Evolutionary conservation across 306 rosid species (phyloP).

Genomic region (Begonia masoniana): DNA sequence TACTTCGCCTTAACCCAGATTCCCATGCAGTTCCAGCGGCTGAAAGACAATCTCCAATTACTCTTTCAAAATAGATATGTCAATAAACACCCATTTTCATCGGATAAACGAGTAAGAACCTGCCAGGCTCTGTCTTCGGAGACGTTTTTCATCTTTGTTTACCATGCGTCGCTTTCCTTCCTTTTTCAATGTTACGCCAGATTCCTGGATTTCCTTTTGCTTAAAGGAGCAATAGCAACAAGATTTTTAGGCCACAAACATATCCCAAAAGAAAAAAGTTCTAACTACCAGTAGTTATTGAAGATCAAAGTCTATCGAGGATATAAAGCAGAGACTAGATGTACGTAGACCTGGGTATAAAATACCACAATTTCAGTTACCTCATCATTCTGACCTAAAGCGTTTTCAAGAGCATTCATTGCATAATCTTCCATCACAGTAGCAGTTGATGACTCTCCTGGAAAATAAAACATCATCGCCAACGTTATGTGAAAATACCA

Average conservation of each 20-base stretch:
- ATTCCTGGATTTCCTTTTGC: conserved; percentile 9
- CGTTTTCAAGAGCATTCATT: conserved; percentile 2
- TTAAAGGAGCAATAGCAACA: background rate
- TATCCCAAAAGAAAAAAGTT: too few relatives aligned
- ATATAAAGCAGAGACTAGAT: too few relatives aligned
- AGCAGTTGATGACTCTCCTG: conserved; percentile 24
- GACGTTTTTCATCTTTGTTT: conserved; percentile 11
- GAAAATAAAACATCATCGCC: too few relatives aligned
- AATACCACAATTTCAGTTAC: too few relatives aligned
- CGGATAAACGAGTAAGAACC: conserved; percentile 20
- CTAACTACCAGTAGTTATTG: too few relatives aligned
- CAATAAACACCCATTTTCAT: conserved; percentile 21
- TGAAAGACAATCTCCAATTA: conserved; percentile 17
- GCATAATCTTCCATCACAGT: conserved; percentile 18
- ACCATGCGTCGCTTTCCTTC: conserved; percentile 6
- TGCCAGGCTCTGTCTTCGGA: conserved; percentile 56
- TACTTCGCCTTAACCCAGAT: conserved; percentile 67
- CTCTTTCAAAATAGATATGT: conserved; percentile 7
- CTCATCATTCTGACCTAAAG: too few relatives aligned
- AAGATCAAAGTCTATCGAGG: too few relatives aligned
- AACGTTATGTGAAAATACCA: too few relatives aligned
- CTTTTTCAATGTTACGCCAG: conserved; percentile 14
- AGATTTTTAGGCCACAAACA: too few relatives aligned
- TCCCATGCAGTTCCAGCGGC: conserved; percentile 56
- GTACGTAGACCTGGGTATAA: too few relatives aligned